A percentile compares a stretch with the other conserved stretches of the same genome.
These are phyloP conservation scores for Geranium incanum DNA, from an alignment of 441 rosid genomes.

Conservation along the genomic window DNA sequence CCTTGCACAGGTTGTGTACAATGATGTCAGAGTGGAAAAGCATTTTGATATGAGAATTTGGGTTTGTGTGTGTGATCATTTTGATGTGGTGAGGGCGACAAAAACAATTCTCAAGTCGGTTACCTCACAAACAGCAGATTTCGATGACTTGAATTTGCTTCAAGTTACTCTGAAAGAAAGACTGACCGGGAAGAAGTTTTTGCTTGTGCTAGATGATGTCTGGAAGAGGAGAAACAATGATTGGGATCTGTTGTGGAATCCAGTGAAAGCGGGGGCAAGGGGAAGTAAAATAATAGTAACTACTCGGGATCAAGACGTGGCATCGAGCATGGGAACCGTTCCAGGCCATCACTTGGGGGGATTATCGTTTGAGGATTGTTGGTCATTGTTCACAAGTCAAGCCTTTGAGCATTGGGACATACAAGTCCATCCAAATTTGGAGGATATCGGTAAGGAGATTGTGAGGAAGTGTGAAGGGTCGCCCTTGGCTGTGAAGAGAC, in stretches of 20 bases:
- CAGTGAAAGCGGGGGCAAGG: conserved; percentile 21
- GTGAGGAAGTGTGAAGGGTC: conserved; percentile 30
- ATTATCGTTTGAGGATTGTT: conserved; percentile 22
- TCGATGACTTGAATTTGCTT: conserved; percentile 17
- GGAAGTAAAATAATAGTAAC: conserved; percentile 41
- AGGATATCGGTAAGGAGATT: conserved; percentile 17
- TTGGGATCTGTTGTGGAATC: conserved; percentile 24
- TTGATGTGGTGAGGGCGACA: conserved; percentile 12
- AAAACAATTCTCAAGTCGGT: conserved; percentile 18
- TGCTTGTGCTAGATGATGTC: conserved; percentile 37
- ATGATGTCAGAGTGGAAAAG: conserved; percentile 10
- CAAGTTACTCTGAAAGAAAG: conserved; percentile 14
- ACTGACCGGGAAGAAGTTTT: conserved; percentile 19
- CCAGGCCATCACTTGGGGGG: conserved; percentile 20
- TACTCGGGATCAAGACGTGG: conserved; percentile 19
- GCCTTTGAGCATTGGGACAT: conserved; percentile 22
- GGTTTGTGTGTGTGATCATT: conserved; percentile 24
- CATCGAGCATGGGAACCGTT: conserved; percentile 22
- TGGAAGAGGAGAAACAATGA: conserved; percentile 21
- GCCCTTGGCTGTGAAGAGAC: conserved; percentile 26
- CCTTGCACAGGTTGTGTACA: conserved; percentile 22
- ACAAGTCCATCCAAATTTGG: conserved; percentile 17
- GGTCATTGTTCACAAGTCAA: conserved; percentile 17
- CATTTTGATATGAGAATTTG: conserved; percentile 22
- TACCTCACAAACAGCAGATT: conserved; percentile 6